A percentile compares a stretch with the other conserved stretches of the same genome.
phyloP scores from a whole-genome alignment of 495 filamentous ascomycete species.

The Penicillium turbatum region DNA sequence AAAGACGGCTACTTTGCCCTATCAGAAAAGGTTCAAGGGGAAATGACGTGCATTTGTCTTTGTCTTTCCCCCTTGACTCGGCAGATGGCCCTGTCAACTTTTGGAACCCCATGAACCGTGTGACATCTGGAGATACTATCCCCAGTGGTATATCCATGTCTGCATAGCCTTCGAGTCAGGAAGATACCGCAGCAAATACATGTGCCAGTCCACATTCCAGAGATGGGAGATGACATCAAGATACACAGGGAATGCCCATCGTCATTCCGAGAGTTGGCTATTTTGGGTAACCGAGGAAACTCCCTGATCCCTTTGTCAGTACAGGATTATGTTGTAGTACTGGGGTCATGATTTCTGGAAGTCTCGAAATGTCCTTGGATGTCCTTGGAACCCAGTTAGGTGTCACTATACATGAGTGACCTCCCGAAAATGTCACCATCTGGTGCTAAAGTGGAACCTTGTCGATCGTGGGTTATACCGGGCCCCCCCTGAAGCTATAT shows the following conservation, averaged over 20 bases:
- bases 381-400: background rate
- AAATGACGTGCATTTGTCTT: background rate
- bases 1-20: background rate
- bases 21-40: background rate
- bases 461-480: conserved; percentile 11
- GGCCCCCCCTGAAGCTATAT: conserved; percentile 14
- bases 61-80: background rate
- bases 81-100: background rate
- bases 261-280: conserved; percentile 18
- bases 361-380: background rate
- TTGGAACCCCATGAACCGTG: background rate
- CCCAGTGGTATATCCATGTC: no score
- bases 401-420: background rate
- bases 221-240: conserved; percentile 1
- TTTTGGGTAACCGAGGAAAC: conserved; percentile 1
- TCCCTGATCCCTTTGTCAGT: background rate
- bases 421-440: background rate
- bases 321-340: no score
- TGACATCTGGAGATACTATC: background rate
- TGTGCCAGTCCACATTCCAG: background rate
- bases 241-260: conserved; percentile 7
- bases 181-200: background rate
- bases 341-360: background rate
- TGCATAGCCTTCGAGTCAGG: no score
- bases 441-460: conserved; percentile 12